Percentiles rank a stretch among this genome's conserved stretches.
These are phyloP conservation scores for Saccharomyces mikatae DNA, from an alignment of 805 yeast species.

Conservation along the genomic window DNA sequence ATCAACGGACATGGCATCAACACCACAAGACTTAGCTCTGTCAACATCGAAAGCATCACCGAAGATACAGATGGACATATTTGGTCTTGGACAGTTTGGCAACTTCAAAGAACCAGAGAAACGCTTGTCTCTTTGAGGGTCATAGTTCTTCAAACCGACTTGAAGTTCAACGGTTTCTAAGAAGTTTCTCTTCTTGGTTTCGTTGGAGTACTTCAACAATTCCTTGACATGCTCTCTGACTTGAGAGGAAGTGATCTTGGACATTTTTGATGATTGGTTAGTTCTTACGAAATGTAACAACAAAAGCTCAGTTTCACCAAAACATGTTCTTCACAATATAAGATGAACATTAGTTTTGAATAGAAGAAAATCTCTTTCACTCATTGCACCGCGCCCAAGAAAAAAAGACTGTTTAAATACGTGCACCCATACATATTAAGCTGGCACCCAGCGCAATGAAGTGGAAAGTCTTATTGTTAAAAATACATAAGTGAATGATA, in stretches of 20 bases:
- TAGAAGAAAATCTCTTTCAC: background rate
- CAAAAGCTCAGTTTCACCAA: background rate
- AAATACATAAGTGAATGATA: background rate
- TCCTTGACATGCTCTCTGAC: constrained; percentile 95
- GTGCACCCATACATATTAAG: background rate
- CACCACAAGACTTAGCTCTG: constrained; percentile 99
- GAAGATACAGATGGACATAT: constrained; percentile 99
- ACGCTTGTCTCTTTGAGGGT: constrained; percentile 99
- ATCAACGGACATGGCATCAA: constrained; percentile 99
- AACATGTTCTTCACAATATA: background rate
- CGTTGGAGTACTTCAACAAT: constrained; percentile 81
- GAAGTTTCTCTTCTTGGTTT: constrained; percentile 99
- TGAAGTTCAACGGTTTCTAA: constrained; percentile 99
- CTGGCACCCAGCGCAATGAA: background rate
- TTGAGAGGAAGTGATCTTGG: constrained; percentile 84
- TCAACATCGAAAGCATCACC: constrained; percentile 99
- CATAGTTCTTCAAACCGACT: constrained; percentile 99
- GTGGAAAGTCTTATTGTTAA: background rate
- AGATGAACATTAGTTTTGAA: background rate
- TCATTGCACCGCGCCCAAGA: background rate
- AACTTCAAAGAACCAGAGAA: constrained; percentile 99
- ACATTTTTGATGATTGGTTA: constrained; percentile 40
- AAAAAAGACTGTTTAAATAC: background rate
- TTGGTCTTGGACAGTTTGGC: constrained; percentile 99
- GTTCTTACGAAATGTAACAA: constrained; percentile 9